Percentiles rank a stretch among this genome's conserved stretches.
Conservation (phyloP, 2,329 filamentous ascomycete species). For the Aspergillus candidus region DNA sequence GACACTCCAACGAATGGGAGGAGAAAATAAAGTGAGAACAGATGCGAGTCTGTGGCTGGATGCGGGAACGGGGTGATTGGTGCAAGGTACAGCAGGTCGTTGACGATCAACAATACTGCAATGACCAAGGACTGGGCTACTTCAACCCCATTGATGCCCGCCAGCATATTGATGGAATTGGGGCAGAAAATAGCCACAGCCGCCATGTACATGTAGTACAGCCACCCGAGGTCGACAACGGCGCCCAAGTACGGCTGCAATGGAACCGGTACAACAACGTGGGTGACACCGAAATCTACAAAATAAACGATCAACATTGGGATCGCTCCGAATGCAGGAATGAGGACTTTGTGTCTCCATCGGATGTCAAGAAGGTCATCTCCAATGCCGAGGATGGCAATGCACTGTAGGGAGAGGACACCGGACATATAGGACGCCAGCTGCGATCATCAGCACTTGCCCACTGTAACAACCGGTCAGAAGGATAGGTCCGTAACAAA, state of each 20-base stretch:
- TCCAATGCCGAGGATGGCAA: constrained; percentile 83
- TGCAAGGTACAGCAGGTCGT: constrained; percentile 79
- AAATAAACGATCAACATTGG: constrained; percentile 96
- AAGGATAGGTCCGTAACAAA: constrained; percentile 30
- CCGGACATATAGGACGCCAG: constrained; percentile 92
- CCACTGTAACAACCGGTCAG: constrained; percentile 2
- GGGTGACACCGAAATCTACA: constrained; percentile 95
- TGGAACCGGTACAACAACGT: constrained; percentile 82
- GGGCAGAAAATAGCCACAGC: constrained; percentile 94
- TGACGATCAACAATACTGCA: constrained; percentile 72
- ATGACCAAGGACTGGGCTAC: constrained; percentile 91
- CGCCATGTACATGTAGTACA: constrained; percentile 97
- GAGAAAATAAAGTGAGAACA: constrained; percentile 92
- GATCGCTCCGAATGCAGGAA: constrained; percentile 87
- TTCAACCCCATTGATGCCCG: constrained; percentile 97
- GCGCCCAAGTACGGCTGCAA: constrained; percentile 79
- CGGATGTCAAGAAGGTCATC: constrained; percentile 97
- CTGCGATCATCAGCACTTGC: constrained; percentile 39
- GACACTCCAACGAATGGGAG: constrained; percentile 93
- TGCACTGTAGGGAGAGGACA: constrained; percentile 84
- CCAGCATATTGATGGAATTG: constrained; percentile 99
- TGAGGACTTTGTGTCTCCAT: constrained; percentile 98
- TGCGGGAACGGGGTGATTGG: constrained; percentile 74
- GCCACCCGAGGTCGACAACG: constrained; percentile 70
- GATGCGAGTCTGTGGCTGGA: constrained; percentile 88